Evolutionary conservation across 2,329 filamentous ascomycete genomes (phyloP).

Genomic region (Hymenoscyphus repandus): DNA sequence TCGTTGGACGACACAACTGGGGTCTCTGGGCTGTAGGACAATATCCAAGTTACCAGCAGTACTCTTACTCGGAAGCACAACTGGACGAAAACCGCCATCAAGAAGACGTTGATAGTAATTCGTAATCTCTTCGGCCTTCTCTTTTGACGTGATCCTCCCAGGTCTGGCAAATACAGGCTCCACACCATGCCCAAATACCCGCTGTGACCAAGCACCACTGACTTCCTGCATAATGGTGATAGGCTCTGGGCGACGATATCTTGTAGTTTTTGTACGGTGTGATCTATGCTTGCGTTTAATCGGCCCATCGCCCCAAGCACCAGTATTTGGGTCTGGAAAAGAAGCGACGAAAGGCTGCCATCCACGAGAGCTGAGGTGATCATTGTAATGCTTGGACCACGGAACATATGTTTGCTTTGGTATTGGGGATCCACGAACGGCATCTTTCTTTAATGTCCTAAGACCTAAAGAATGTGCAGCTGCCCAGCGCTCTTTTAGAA

Average conservation of each 20-base stretch:
- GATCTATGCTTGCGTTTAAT: neutral
- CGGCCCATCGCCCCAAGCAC: constrained; percentile 23
- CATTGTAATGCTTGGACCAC: neutral
- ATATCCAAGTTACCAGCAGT: too few relatives aligned
- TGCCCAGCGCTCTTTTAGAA: neutral
- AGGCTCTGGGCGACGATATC: constrained; percentile 24
- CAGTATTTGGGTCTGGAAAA: constrained; percentile 23
- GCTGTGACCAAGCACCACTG: constrained; percentile 27
- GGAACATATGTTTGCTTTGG: too few relatives aligned
- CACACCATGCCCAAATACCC: constrained; percentile 30
- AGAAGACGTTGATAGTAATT: constrained; percentile 19
- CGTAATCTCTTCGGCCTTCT: constrained; percentile 5
- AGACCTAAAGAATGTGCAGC: neutral
- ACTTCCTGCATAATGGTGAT: constrained; percentile 28
- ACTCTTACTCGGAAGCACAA: constrained; percentile 10
- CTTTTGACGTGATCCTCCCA: neutral
- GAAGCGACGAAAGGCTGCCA: constrained; percentile 18
- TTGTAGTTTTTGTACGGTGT: neutral
- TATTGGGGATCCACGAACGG: neutral
- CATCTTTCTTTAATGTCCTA: neutral
- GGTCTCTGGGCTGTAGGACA: too few relatives aligned
- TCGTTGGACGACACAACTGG: too few relatives aligned
- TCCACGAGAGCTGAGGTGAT: neutral
- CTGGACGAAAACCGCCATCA: constrained; percentile 22
- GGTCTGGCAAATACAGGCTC: constrained; percentile 27